Conservation (phyloP, 2,329 filamentous ascomycete species). For the Epicoccum nigrum region DNA sequence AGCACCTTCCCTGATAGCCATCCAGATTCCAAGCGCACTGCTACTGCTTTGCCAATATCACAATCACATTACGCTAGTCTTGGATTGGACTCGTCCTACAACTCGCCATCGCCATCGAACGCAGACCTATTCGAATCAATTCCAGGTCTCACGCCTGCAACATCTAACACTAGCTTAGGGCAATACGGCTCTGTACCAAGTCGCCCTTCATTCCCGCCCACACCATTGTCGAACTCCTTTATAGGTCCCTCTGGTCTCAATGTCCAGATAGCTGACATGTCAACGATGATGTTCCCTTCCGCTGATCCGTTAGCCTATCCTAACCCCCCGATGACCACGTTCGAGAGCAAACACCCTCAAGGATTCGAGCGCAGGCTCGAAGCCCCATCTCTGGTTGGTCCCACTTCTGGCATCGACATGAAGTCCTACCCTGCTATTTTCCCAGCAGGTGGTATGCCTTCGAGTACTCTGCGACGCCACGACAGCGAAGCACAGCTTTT, state of each 20-base stretch:
- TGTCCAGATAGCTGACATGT: slow-evolving; percentile 68
- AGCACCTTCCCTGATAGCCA: slow-evolving; percentile 46
- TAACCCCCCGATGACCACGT: slow-evolving; percentile 71
- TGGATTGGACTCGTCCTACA: slow-evolving; percentile 36
- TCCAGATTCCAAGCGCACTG: slow-evolving; percentile 36
- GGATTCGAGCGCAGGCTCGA: slow-evolving; percentile 34
- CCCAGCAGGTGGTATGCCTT: slow-evolving; percentile 27
- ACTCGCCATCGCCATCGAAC: slow-evolving; percentile 34
- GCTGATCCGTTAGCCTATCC: slow-evolving; percentile 80
- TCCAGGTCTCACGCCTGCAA: slow-evolving; percentile 43
- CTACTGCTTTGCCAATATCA: slow-evolving; percentile 35
- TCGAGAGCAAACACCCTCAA: slow-evolving; percentile 52
- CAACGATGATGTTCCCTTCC: slow-evolving; percentile 80
- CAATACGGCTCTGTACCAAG: slow-evolving; percentile 32
- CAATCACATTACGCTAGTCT: slow-evolving; percentile 37
- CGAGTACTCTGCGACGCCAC: slow-evolving; percentile 25
- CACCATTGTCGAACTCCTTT: slow-evolving; percentile 39
- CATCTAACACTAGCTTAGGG: slow-evolving; percentile 38
- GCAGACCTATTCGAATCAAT: slow-evolving; percentile 39
- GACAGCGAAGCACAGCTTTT: slow-evolving; percentile 77
- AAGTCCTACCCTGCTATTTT: slow-evolving; percentile 36
- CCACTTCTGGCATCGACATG: slow-evolving; percentile 35
- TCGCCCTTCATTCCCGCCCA: slow-evolving; percentile 39
- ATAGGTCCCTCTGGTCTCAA: slow-evolving; percentile 44
- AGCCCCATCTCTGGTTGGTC: slow-evolving; percentile 25